Evolutionary conservation across 768 basidiomycete species (phyloP).

Genomic region (Phlegmacium glaucopus): DNA sequence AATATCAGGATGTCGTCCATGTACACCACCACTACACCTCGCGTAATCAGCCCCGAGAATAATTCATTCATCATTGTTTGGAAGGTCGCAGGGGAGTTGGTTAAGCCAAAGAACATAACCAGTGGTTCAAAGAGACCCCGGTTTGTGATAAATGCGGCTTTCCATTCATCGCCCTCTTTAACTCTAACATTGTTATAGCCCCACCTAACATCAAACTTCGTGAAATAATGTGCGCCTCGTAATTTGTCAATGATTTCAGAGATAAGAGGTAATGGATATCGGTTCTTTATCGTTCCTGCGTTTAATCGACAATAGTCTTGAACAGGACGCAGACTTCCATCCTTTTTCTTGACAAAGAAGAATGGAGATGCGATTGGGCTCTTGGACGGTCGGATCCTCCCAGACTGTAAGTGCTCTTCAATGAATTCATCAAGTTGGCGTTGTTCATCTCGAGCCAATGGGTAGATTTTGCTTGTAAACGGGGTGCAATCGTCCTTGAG

Average conservation of each 20-base stretch:
- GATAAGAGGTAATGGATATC: conserved; percentile 24
- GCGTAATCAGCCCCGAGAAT: background rate
- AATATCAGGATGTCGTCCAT: conserved; percentile 41
- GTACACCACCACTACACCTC: conserved; percentile 30
- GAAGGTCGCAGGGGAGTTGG: conserved; percentile 20
- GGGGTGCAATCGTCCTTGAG: conserved; percentile 1
- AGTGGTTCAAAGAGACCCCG: conserved; percentile 31
- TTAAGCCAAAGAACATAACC: conserved; percentile 36
- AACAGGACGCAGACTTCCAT: conserved; percentile 13
- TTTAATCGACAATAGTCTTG: conserved; percentile 29
- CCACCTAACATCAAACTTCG: conserved; percentile 35
- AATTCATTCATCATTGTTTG: conserved; percentile 8
- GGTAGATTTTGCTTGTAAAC: conserved; percentile 2
- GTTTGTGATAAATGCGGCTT: conserved; percentile 11
- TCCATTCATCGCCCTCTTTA: conserved; percentile 34
- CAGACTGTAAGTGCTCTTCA: conserved; percentile 3
- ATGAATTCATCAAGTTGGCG: conserved; percentile 1
- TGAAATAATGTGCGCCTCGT: conserved; percentile 21
- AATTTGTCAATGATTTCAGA: conserved; percentile 25
- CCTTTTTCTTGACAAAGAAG: conserved; percentile 12
- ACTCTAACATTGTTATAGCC: conserved; percentile 36
- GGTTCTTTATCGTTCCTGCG: conserved; percentile 23
- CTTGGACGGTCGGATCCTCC: conserved; percentile 5
- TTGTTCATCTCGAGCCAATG: background rate
- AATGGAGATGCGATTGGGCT: conserved; percentile 6